Conservation (phyloP, 805 yeast genomes). For the Priceomyces medius region DNA sequence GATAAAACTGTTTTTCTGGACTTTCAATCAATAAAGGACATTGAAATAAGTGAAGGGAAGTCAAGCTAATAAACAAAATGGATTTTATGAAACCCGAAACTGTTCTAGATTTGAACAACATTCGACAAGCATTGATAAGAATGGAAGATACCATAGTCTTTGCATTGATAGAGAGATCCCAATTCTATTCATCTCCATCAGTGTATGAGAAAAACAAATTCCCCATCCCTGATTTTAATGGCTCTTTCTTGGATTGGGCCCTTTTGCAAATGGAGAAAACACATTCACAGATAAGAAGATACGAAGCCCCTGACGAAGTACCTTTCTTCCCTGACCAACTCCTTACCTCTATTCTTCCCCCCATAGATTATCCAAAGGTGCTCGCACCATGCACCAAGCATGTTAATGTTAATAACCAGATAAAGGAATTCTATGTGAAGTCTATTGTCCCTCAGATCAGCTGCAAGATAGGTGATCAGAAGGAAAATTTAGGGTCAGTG, state of each 20-base stretch:
- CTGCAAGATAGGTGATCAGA: constrained; percentile 66
- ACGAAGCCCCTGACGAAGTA: constrained; percentile 90
- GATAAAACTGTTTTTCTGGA: no score
- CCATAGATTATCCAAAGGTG: constrained; percentile 72
- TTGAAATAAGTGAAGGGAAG: no score
- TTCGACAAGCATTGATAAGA: constrained; percentile 78
- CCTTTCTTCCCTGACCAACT: constrained; percentile 79
- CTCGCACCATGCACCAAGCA: constrained; percentile 74
- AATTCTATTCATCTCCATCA: constrained; percentile 71
- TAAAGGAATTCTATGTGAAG: constrained; percentile 64
- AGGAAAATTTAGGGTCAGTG: constrained; percentile 85
- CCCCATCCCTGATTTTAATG: constrained; percentile 65
- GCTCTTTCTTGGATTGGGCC: constrained; percentile 87
- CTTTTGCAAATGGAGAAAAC: constrained; percentile 66
- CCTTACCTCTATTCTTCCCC: constrained; percentile 74
- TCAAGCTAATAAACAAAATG: constrained; percentile 43
- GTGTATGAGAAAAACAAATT: constrained; percentile 64
- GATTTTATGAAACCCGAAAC: constrained; percentile 82
- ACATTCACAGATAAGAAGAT: constrained; percentile 77
- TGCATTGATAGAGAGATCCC: constrained; percentile 89
- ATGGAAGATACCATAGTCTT: constrained; percentile 97
- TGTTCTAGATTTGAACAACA: constrained; percentile 76
- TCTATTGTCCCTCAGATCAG: constrained; percentile 76
- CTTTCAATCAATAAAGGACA: no score
- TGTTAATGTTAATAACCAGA: constrained; percentile 70